Percentiles rank a stretch among this genome's conserved stretches.
These are phyloP conservation scores for Didymosphaeria variabile DNA, from an alignment of 2,329 filamentous ascomycete species.

Conservation along the genomic window DNA sequence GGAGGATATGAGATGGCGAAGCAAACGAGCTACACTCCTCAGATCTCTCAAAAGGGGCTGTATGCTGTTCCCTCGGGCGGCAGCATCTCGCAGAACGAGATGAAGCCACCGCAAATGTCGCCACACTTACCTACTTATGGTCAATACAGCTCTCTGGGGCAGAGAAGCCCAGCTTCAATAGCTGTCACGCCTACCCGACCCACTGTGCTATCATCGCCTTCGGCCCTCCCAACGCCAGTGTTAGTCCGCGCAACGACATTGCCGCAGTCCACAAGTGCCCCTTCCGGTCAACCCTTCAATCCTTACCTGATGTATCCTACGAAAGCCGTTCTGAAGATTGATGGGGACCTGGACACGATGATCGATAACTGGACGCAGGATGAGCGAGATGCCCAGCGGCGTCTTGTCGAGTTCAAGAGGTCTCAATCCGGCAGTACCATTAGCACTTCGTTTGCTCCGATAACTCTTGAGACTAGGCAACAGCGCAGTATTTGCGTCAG, in stretches of 20 bases:
- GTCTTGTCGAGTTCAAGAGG: conserved; percentile 89
- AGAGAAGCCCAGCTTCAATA: conserved; percentile 55
- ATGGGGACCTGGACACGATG: conserved; percentile 87
- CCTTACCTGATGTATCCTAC: conserved; percentile 80
- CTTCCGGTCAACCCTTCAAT: conserved; percentile 65
- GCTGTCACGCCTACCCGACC: conserved; percentile 44
- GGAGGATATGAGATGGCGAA: conserved; percentile 52
- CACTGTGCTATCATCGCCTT: conserved; percentile 57
- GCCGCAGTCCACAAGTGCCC: conserved; percentile 59
- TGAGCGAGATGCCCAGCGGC: conserved; percentile 79
- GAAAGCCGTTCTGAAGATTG: conserved; percentile 85
- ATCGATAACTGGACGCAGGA: conserved; percentile 82
- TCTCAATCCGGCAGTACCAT: conserved; percentile 84
- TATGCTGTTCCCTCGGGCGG: conserved; percentile 45
- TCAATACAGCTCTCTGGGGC: conserved; percentile 56
- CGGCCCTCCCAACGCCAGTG: conserved; percentile 61
- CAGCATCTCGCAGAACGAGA: conserved; percentile 35
- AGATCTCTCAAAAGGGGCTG: conserved; percentile 46
- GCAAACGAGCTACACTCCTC: conserved; percentile 39
- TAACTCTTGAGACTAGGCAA: conserved; percentile 79
- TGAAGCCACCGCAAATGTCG: conserved; percentile 48
- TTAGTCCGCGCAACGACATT: conserved; percentile 74
- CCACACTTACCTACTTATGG: conserved; percentile 48
- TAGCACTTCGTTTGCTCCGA: conserved; percentile 78
- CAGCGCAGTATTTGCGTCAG: conserved; percentile 92